phyloP scores from a whole-genome alignment of 2,329 filamentous ascomycete genomes.

The Bisporella sp. region DNA sequence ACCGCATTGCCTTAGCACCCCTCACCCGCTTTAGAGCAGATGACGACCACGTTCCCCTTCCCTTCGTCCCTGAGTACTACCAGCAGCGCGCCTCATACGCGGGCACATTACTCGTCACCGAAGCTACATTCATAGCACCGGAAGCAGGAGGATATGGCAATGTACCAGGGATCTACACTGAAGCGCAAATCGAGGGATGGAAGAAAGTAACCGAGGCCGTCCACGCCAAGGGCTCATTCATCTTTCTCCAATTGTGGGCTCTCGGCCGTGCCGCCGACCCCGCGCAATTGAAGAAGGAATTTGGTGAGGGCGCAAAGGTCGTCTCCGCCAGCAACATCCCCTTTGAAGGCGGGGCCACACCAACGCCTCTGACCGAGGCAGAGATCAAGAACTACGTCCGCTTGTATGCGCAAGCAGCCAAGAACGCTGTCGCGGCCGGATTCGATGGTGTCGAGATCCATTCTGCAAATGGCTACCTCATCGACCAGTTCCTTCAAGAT shows the following conservation, averaged over 20 bases:
- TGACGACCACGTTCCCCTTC: slow-evolving; percentile 38
- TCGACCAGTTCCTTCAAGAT: slow-evolving; percentile 27
- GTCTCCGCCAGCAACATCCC: slow-evolving; percentile 17
- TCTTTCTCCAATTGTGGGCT: slow-evolving; percentile 55
- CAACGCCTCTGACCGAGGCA: slow-evolving; percentile 30
- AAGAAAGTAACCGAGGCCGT: slow-evolving; percentile 50
- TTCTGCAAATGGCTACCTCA: slow-evolving; percentile 26
- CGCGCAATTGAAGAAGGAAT: slow-evolving; percentile 15
- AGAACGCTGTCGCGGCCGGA: slow-evolving; percentile 42
- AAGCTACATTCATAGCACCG: slow-evolving; percentile 42
- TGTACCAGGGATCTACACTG: slow-evolving; percentile 48
- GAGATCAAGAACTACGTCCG: slow-evolving; percentile 31
- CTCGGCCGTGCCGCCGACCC: slow-evolving; percentile 39
- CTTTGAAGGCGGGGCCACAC: slow-evolving; percentile 16
- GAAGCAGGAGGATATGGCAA: slow-evolving; percentile 41
- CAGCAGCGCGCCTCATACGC: slow-evolving; percentile 40
- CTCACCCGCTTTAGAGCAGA: slow-evolving; percentile 47
- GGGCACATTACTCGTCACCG: slow-evolving; percentile 49
- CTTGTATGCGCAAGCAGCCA: slow-evolving; percentile 26
- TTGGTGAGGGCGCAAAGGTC: slow-evolving; percentile 15
- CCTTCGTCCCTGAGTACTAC: slow-evolving; percentile 44
- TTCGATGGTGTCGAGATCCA: slow-evolving; percentile 47
- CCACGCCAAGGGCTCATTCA: slow-evolving; percentile 49
- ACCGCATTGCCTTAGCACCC: slow-evolving; percentile 47
- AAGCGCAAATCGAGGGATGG: slow-evolving; percentile 48